Evolutionary conservation across 768 basidiomycete species (phyloP), one percentile per base, ranked within the genome.

Genomic region (Sarcomyxa edulis): DNA sequence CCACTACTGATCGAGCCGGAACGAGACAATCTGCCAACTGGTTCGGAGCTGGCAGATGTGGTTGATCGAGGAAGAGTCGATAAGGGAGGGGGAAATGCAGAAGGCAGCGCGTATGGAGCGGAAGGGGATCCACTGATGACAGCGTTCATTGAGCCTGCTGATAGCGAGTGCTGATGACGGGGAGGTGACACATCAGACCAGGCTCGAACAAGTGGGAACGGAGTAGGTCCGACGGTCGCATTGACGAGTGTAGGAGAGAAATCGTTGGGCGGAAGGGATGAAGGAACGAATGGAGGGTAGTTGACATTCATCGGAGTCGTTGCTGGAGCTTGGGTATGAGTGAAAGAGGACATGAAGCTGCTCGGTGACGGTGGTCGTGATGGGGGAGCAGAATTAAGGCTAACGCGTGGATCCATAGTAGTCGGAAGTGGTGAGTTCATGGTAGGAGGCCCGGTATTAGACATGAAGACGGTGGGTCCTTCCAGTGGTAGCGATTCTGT

Each of bases 1-100:
- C 64, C 53, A 22, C 66, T 71, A 32, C 64, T 72, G 41, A 78
- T 65, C 16, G 77, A 79, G 36, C 75, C 71, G 18, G 77, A 78
- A 31, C 76, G 69, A 28, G 74, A 73, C 62, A 78, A 69, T 42
- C 76, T 63, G 22, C 77, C 76, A 37, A 76, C 62, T 15, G 66
- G 56, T 14, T 60, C 56, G 39, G 59, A 58, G 20, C 66, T 58
- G 1, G 55, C 40, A 20, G 49, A 37, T 9, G 43, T 31, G 29
- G 47, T 31, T 28, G 26, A 15, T 24, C 22, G 37, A 8, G 21
- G 50, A 31, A 31, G 49, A 24, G 43, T 43, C 52, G 36, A 42
- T 35, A 5, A 37, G 19, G 49, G 26, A 19, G 51, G 39, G 24
- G 42, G 45, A 20, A 49, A 42, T n/a, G 37, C 28, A 18, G 39